Conservation (phyloP, 768 basidiomycete species). For the Mycena metata region DNA sequence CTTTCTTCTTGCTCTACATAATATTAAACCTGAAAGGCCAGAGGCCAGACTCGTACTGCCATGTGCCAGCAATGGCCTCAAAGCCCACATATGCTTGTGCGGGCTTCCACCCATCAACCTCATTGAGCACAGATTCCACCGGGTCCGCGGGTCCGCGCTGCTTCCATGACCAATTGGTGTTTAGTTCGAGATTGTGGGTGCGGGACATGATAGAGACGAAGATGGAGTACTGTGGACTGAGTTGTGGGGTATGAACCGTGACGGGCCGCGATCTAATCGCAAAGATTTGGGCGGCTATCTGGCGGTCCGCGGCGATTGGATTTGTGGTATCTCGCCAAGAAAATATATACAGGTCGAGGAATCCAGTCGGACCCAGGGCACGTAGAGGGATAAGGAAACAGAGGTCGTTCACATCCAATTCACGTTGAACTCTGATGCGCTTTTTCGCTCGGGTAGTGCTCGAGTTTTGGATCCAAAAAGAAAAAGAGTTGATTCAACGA, state of each 20-base stretch:
- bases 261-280: constrained; percentile 1
- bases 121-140: constrained; percentile 45
- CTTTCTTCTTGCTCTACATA: too few species aligned
- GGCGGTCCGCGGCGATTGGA: constrained; percentile 9
- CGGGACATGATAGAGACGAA: constrained; percentile 18
- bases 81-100: constrained; percentile 53
- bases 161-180: constrained; percentile 55
- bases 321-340: background rate
- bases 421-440: too few species aligned
- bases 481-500: too few species aligned
- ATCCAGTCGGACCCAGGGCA: too few species aligned
- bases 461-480: too few species aligned
- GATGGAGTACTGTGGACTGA: background rate
- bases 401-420: background rate
- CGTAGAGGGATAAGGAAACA: too few species aligned
- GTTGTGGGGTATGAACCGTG: background rate
- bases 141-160: constrained; percentile 49
- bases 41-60: too few species aligned
- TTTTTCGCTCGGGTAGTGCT: too few species aligned
- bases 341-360: too few species aligned
- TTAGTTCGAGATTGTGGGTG: constrained; percentile 35
- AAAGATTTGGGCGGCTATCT: background rate
- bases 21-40: too few species aligned
- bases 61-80: too few species aligned
- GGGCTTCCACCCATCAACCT: constrained; percentile 53